Evolutionary conservation across 2,329 filamentous ascomycete genomes (phyloP).

Genomic region (Neurospora crassa): DNA sequence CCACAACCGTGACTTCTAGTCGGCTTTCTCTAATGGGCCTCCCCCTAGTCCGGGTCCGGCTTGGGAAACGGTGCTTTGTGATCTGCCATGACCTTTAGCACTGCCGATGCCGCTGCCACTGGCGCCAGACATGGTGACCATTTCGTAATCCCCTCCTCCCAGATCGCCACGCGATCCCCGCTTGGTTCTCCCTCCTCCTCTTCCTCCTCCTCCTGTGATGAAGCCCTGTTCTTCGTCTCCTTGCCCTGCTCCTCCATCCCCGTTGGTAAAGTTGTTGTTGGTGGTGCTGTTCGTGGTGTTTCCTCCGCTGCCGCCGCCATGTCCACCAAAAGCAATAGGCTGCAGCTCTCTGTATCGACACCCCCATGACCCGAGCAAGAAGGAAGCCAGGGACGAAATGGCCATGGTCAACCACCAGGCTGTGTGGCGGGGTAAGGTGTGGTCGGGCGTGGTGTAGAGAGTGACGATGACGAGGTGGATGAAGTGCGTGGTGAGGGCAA

Average conservation of each 20-base stretch:
- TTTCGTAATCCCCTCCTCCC: conserved; percentile 54
- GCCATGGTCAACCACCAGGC: conserved; percentile 74
- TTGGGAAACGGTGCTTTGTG: neutral
- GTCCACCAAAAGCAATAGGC: conserved; percentile 78
- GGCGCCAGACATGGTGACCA: conserved; percentile 38
- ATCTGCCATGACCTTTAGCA: neutral
- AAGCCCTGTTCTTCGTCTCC: conserved; percentile 23
- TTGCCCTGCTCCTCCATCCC: neutral
- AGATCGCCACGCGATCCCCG: conserved; percentile 29
- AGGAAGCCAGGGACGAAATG: conserved; percentile 33
- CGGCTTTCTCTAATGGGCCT: neutral
- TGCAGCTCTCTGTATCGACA: conserved; percentile 83
- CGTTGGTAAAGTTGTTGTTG: neutral
- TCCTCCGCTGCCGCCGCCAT: conserved; percentile 24
- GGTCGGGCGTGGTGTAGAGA: conserved; percentile 54
- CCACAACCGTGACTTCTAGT: neutral
- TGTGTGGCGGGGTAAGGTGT: conserved; percentile 59
- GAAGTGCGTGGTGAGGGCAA: conserved; percentile 65
- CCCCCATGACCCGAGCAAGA: conserved; percentile 72
- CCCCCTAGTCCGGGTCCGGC: neutral
- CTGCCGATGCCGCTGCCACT: neutral
- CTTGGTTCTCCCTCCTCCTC: conserved; percentile 32
- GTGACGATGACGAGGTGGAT: conserved; percentile 38
- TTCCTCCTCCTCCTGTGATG: conserved; percentile 39
- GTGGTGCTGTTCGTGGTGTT: conserved; percentile 17